Evolutionary conservation across 1,284 basidiomycete species (phyloP).

Genomic region (Peniophora sp.): DNA sequence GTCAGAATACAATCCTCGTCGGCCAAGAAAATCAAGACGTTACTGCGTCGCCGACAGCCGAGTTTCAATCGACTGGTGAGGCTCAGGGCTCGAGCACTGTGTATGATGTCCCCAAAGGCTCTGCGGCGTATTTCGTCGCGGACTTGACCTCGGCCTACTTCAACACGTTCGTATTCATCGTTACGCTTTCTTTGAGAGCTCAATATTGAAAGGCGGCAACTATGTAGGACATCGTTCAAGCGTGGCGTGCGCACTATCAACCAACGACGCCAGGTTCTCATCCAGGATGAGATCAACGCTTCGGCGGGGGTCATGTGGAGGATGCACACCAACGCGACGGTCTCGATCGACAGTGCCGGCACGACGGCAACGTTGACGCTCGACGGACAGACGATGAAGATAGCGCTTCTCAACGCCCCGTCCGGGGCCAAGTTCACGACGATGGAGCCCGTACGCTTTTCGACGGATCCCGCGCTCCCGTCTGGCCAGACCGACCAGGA

Average conservation of each 20-base stretch:
- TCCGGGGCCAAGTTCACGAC: constrained; percentile 49
- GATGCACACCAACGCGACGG: constrained; percentile 88
- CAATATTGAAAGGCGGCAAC: constrained; percentile 1
- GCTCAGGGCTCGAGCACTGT: constrained; percentile 79
- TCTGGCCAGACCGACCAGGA: constrained; percentile 50
- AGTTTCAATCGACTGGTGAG: constrained; percentile 54
- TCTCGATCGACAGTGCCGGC: constrained; percentile 36
- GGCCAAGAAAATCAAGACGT: constrained; percentile 79
- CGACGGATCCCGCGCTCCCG: constrained; percentile 57
- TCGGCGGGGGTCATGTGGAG: constrained; percentile 73
- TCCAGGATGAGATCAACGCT: constrained; percentile 80
- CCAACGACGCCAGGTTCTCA: constrained; percentile 81
- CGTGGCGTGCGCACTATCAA: constrained; percentile 90
- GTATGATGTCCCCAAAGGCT: constrained; percentile 48
- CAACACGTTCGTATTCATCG: constrained; percentile 48
- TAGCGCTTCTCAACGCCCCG: constrained; percentile 50
- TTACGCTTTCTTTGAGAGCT: constrained; percentile 9
- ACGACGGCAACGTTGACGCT: constrained; percentile 59
- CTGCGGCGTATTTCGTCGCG: constrained; percentile 79
- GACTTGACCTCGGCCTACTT: constrained; percentile 82
- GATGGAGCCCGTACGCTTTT: constrained; percentile 42
- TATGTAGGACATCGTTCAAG: constrained; percentile 50
- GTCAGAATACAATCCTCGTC: constrained; percentile 92
- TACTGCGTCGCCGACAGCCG: constrained; percentile 54
- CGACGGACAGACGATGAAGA: constrained; percentile 43